phyloP scores from a whole-genome alignment of 352 stramenopile species.

The Phytopythium litorale region DNA sequence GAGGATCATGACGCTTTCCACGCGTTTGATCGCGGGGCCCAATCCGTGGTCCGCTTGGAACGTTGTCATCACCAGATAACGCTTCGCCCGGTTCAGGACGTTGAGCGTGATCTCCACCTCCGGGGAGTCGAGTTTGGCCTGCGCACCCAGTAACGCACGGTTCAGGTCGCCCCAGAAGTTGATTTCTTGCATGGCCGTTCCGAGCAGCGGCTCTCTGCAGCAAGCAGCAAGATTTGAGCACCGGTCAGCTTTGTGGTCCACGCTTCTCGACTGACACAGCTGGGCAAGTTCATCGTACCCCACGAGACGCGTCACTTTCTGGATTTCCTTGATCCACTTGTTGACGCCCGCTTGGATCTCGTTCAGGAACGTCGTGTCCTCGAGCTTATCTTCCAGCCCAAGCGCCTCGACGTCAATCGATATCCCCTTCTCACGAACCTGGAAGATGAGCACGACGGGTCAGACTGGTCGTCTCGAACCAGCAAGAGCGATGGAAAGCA shows the following conservation, averaged over 20 bases:
- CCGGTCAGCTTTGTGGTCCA: background rate
- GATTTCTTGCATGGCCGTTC: slow-evolving; percentile 91
- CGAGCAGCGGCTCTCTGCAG: slow-evolving; percentile 69
- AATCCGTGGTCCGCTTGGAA: slow-evolving; percentile 90
- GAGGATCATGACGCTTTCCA: slow-evolving; percentile 88
- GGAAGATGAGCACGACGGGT: background rate
- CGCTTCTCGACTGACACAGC: background rate
- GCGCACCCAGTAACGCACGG: slow-evolving; percentile 79
- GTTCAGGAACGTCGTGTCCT: slow-evolving; percentile 84
- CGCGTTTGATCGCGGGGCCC: slow-evolving; percentile 76
- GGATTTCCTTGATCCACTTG: slow-evolving; percentile 95
- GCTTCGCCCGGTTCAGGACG: slow-evolving; percentile 90
- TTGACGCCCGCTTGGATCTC: slow-evolving; percentile 88
- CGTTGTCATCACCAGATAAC: slow-evolving; percentile 89
- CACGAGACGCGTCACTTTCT: slow-evolving; percentile 90
- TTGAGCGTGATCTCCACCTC: slow-evolving; percentile 91
- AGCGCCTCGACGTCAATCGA: slow-evolving; percentile 80
- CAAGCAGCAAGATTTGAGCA: background rate
- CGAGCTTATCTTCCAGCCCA: slow-evolving; percentile 76
- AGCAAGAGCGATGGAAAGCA: background rate
- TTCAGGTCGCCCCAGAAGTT: slow-evolving; percentile 95
- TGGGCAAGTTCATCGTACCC: slow-evolving; percentile 25
- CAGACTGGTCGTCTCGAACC: background rate
- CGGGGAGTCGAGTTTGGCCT: slow-evolving; percentile 83
- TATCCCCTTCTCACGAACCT: slow-evolving; percentile 70